These are phyloP conservation scores for Erythrophleum fordii DNA, from an alignment of 306 rosid genomes.

Conservation along the genomic window DNA sequence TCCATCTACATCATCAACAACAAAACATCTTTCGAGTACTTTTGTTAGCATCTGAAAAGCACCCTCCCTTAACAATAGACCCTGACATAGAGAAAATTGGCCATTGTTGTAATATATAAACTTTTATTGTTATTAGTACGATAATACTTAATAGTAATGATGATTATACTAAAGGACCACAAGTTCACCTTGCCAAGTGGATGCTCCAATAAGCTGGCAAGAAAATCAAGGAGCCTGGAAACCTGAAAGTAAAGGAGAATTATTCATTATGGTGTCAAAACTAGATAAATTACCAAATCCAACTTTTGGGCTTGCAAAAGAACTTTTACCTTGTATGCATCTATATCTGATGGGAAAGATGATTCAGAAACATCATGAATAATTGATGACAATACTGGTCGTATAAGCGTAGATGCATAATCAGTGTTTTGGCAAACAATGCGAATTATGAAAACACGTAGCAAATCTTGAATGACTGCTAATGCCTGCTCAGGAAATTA, in stretches of 20 bases:
- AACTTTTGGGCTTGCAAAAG: slow-evolving; percentile 26
- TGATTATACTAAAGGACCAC: neutral
- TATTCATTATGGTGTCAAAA: slow-evolving; percentile 22
- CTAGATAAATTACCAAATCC: slow-evolving; percentile 10
- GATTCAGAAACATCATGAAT: slow-evolving; percentile 59
- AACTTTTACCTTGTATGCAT: slow-evolving; percentile 70
- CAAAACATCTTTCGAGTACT: slow-evolving; percentile 68
- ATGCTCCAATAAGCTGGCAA: slow-evolving; percentile 89
- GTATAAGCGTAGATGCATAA: slow-evolving; percentile 68
- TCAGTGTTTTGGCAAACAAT: slow-evolving; percentile 66
- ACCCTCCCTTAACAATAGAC: slow-evolving; percentile 66
- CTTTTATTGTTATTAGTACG: neutral
- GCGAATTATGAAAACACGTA: slow-evolving; percentile 79
- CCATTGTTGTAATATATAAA: slow-evolving; percentile 7
- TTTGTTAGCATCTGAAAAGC: slow-evolving; percentile 60
- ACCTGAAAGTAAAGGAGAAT: slow-evolving; percentile 59
- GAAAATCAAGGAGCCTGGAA: slow-evolving; percentile 88
- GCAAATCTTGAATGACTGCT: slow-evolving; percentile 88
- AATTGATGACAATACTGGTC: slow-evolving; percentile 67
- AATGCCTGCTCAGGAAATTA: slow-evolving; percentile 62
- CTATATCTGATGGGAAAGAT: slow-evolving; percentile 62
- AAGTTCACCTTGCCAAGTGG: slow-evolving; percentile 79
- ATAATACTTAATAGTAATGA: slow-evolving; percentile 28
- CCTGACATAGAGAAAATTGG: slow-evolving; percentile 53
- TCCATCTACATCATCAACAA: slow-evolving; percentile 56